A percentile compares a stretch with the other conserved stretches of the same genome.
Conservation (phyloP, 2,329 filamentous ascomycete genomes). For the Aspergillus aculeatinus region DNA sequence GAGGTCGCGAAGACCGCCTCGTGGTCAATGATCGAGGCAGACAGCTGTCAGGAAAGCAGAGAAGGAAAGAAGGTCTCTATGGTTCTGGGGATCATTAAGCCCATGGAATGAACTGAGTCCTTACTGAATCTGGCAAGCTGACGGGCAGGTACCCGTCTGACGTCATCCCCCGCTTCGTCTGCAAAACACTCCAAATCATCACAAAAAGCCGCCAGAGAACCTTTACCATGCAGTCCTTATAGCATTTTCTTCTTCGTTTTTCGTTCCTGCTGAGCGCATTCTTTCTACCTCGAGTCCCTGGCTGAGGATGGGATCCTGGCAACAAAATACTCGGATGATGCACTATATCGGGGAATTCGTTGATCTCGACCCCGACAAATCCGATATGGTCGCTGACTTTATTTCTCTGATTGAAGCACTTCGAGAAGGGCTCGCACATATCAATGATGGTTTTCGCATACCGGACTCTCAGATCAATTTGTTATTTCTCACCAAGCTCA, state of each 20-base stretch:
- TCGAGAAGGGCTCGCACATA: conserved; percentile 27
- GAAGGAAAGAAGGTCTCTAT: background rate
- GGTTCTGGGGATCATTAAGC: background rate
- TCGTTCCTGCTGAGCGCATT: too few species aligned
- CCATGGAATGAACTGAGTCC: background rate
- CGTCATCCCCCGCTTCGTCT: conserved; percentile 5
- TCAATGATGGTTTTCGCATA: conserved; percentile 26
- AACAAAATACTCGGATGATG: conserved; percentile 28
- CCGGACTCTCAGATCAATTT: conserved; percentile 28
- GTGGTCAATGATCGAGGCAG: background rate
- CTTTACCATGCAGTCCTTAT: background rate
- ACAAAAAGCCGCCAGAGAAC: background rate
- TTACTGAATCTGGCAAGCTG: background rate
- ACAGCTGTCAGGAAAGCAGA: background rate
- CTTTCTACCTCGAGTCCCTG: background rate
- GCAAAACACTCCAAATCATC: background rate
- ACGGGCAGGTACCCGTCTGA: conserved; percentile 1
- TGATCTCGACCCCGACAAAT: conserved; percentile 27
- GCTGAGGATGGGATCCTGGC: conserved; percentile 24
- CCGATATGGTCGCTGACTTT: conserved; percentile 27
- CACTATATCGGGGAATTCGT: conserved; percentile 31
- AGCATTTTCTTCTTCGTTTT: background rate
- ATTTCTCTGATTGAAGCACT: conserved; percentile 29
- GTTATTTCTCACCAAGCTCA: conserved; percentile 28
- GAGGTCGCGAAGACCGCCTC: background rate